Base-by-base conservation (phyloP, 495 filamentous ascomycete genomes). In the Chaetomidium leptoderma region DNA sequence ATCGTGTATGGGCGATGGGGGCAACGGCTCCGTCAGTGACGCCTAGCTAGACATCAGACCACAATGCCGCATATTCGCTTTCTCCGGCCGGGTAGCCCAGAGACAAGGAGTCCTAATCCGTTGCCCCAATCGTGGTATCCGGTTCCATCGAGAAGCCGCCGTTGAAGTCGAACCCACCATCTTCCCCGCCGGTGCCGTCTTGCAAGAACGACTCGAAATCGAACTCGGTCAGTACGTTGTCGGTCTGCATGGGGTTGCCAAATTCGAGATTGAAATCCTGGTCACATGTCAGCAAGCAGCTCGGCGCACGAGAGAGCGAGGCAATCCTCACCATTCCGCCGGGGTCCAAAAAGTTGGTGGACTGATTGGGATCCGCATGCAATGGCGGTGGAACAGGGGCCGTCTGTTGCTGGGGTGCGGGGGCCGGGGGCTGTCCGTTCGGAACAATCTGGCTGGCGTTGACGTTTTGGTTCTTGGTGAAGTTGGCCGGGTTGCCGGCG, bases 201-300 rank as follows among this genome's bases (percentile, higher is more conserved):
- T 82, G 76, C n/a, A 97, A 76, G 81, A 97, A 97, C 0, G 89
- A 90, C 71, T 97, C 92, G 70, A 97, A 97, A 71, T 97, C 92
- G 63, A 97, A 97, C 63, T 89, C 88, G 66, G 90, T 86, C 47
- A 97, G 76, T n/a, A 95, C 86, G 68, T 92, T 81, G 44, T 75
- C 74, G 29, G 78, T 82, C 53, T 82, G 78, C 64, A 88, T 71
- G 6, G 77, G 74, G 50, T 79, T 74, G 62, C 77, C 78, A 66
- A 90, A 89, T 53, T 86, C 84, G 66, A 88, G 77, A 42, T 56
- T 21, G 46, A 77, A 76, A 35, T 72, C 68, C 72, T 73, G 50
- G 26, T 24, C 3, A 6, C 10, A 24, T n/a, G 46, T 66, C 19
- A 58, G 66, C 61, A 47, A 46, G 36, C 9, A 39, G 36, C 44